Evolutionary conservation across 495 filamentous ascomycete species (phyloP).

Genomic region (Cladorrhinum samala): DNA sequence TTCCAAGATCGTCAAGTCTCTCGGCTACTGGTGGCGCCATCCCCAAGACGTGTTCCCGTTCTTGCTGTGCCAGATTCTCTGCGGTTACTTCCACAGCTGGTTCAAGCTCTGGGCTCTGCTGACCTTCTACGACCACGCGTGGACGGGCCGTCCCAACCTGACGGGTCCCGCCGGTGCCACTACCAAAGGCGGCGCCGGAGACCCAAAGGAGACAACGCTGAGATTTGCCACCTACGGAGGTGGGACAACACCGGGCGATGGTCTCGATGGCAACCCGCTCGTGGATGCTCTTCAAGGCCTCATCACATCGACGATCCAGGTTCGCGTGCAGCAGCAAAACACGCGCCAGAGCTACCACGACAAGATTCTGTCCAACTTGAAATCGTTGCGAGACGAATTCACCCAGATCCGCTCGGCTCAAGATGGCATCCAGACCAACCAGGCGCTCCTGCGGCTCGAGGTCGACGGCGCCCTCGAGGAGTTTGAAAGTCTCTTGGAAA

Average conservation of each 20-base stretch:
- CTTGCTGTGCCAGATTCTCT: slow-evolving; percentile 49
- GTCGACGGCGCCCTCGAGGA: neutral
- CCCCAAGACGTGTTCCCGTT: slow-evolving; percentile 47
- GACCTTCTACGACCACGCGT: slow-evolving; percentile 38
- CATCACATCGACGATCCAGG: no score
- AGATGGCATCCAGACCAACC: neutral
- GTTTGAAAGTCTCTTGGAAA: neutral
- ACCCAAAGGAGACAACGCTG: no score
- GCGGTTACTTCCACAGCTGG: slow-evolving; percentile 55
- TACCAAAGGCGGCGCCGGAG: no score
- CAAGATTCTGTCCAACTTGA: no score
- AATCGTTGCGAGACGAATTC: neutral
- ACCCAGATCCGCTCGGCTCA: neutral
- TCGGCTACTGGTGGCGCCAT: slow-evolving; percentile 51
- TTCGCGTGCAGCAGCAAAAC: no score
- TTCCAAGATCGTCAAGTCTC: slow-evolving; percentile 57
- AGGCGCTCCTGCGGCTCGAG: neutral
- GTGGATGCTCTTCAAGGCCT: no score
- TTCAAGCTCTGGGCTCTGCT: slow-evolving; percentile 59
- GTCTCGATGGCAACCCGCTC: no score
- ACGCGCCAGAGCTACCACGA: no score
- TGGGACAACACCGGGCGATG: no score
- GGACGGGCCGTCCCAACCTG: slow-evolving; percentile 26
- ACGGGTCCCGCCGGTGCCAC: neutral
- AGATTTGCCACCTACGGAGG: no score